These are phyloP conservation scores for Pichia sp. DNA, from an alignment of 1,139 yeast species.

Conservation along the genomic window DNA sequence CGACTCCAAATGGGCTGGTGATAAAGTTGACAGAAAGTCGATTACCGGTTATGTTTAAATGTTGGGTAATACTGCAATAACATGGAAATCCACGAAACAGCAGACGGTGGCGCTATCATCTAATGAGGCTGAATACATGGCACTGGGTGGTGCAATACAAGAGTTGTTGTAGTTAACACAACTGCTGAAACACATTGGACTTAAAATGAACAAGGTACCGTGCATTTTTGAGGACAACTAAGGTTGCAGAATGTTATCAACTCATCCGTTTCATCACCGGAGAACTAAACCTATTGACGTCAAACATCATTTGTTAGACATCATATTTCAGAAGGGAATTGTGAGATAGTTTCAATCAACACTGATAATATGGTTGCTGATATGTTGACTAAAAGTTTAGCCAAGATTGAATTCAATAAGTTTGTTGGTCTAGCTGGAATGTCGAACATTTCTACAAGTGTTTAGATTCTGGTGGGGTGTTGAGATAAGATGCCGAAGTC, in stretches of 20 bases:
- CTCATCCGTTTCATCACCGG: conserved; percentile 1
- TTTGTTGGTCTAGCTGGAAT: background rate
- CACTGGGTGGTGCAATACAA: background rate
- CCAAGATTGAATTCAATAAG: background rate
- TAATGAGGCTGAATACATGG: conserved; percentile 7
- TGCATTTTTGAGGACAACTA: background rate
- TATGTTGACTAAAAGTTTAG: background rate
- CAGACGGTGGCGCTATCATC: conserved; percentile 2
- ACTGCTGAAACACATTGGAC: background rate
- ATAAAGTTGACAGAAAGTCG: conserved; percentile 1
- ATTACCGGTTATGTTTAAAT: conserved; percentile 4
- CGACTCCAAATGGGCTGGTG: conserved; percentile 9
- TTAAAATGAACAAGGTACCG: background rate
- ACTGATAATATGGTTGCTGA: conserved; percentile 2
- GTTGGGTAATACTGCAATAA: conserved; percentile 1
- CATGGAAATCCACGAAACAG: conserved; percentile 8
- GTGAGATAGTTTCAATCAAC: background rate
- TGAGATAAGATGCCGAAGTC: background rate
- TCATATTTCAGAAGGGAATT: background rate
- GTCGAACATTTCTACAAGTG: background rate
- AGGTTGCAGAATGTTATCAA: background rate
- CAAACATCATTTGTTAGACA: conserved; percentile 1
- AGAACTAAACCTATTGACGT: conserved; percentile 1
- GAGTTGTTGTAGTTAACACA: background rate
- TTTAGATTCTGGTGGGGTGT: conserved; percentile 2